These are phyloP conservation scores for Tephrocybe sp. DNA, from an alignment of 768 basidiomycete species.

Conservation along the genomic window DNA sequence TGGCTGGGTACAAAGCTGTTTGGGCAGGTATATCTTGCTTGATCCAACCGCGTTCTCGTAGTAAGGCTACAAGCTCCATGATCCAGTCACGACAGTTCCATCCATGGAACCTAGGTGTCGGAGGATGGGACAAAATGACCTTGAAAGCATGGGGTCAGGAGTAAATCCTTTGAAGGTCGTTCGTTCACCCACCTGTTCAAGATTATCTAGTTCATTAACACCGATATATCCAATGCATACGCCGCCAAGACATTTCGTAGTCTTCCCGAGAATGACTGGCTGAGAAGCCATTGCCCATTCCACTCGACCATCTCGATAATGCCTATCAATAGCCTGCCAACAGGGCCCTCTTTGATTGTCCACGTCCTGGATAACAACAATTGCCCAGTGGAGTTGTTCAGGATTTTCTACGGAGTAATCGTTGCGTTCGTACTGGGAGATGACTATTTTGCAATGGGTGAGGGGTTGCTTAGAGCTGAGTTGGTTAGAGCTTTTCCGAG, in stretches of 20 bases:
- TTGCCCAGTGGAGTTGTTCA: conserved; percentile 9
- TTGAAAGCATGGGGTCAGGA: background rate
- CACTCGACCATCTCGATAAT: conserved; percentile 3
- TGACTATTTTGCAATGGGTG: conserved; percentile 2
- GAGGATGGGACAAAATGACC: background rate
- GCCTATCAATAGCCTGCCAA: conserved; percentile 7
- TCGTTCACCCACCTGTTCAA: background rate
- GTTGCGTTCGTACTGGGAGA: conserved; percentile 9
- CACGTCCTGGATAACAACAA: conserved; percentile 1
- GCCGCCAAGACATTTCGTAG: conserved; percentile 7
- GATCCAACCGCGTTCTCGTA: background rate
- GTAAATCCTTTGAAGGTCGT: background rate
- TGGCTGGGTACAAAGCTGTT: background rate
- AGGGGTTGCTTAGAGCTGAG: too few relatives aligned
- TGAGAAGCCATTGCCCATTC: conserved; percentile 1
- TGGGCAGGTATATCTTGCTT: background rate
- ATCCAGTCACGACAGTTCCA: conserved; percentile 12
- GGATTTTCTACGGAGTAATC: conserved; percentile 4
- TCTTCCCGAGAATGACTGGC: background rate
- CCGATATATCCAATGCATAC: conserved; percentile 5
- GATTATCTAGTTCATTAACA: background rate
- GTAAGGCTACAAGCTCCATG: conserved; percentile 3
- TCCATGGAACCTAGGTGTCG: background rate
- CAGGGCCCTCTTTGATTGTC: conserved; percentile 2
- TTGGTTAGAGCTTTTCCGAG: too few relatives aligned